These are phyloP conservation scores for Plenodomus tracheiphilus DNA, from an alignment of 2,329 filamentous ascomycete genomes.

Conservation along the genomic window DNA sequence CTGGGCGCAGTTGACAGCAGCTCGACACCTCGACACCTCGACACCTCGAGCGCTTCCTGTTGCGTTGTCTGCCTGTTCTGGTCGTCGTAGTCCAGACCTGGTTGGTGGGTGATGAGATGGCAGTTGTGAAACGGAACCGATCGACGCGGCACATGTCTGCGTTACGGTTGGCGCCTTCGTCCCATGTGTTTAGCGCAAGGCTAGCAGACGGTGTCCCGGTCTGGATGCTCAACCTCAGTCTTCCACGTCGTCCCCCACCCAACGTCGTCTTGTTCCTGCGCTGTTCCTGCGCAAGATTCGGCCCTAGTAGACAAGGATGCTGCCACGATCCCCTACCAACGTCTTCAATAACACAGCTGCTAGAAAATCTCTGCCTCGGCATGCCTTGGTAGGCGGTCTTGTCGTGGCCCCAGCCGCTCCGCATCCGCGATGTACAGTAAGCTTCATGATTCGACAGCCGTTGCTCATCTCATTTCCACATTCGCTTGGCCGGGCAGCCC, in stretches of 20 bases:
- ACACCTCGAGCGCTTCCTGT: neutral
- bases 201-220: slow-evolving; percentile 8
- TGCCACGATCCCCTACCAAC: slow-evolving; percentile 14
- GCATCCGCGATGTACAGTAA: slow-evolving; percentile 7
- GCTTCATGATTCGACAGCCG: slow-evolving; percentile 12
- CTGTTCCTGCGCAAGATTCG: slow-evolving; percentile 16
- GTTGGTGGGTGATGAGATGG: slow-evolving; percentile 4
- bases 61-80: neutral
- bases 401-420: slow-evolving; percentile 21
- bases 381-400: slow-evolving; percentile 15
- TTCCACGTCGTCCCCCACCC: slow-evolving; percentile 3
- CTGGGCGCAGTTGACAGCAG: neutral
- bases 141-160: slow-evolving; percentile 13
- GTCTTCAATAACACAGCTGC: slow-evolving; percentile 4
- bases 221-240: slow-evolving; percentile 12
- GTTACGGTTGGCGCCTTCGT: slow-evolving; percentile 11
- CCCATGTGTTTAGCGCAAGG: slow-evolving; percentile 1
- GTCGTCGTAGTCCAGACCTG: neutral
- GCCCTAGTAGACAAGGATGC: slow-evolving; percentile 13
- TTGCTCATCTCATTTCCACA: slow-evolving; percentile 21
- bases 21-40: too few species aligned
- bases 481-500: slow-evolving; percentile 14
- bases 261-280: slow-evolving; percentile 14
- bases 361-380: slow-evolving; percentile 9
- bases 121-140: slow-evolving; percentile 5